phyloP scores from a whole-genome alignment of 257 asterid species.

The Asclepias syriaca region DNA sequence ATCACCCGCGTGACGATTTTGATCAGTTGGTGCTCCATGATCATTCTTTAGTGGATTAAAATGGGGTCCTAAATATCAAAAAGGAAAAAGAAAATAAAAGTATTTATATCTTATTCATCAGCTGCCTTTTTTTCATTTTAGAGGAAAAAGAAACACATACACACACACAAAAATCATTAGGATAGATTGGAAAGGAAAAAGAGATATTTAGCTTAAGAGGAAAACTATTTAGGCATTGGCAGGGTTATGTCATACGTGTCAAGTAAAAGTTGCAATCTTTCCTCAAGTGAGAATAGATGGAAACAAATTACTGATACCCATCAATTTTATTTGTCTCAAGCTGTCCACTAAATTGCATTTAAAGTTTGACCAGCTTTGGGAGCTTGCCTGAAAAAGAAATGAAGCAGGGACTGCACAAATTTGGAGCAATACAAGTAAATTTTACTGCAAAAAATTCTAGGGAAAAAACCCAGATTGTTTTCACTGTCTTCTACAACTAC shows the following conservation, averaged over 20 bases:
- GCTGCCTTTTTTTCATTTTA: not conserved
- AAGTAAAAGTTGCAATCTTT: not conserved
- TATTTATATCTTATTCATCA: not conserved
- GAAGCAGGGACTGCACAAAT: not conserved
- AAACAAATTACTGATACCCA: not conserved
- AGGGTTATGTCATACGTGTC: not conserved
- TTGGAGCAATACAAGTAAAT: not conserved
- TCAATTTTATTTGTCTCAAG: not conserved
- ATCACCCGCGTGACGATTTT: conserved; percentile 79
- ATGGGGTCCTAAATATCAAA: conserved; percentile 62
- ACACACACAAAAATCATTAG: not conserved
- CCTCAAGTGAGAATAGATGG: not conserved
- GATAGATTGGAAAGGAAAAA: not conserved
- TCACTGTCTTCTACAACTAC: not conserved
- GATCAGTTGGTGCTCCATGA: conserved; percentile 84
- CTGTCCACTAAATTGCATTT: not conserved
- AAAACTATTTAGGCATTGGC: not conserved
- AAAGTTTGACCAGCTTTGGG: not conserved
- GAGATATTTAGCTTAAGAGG: not conserved
- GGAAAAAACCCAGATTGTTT: not conserved
- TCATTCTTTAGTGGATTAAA: conserved; percentile 72
- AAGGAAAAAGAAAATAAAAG: not conserved
- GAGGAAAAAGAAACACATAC: too few relatives aligned
- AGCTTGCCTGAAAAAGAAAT: not conserved
- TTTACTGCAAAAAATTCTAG: not conserved